These are phyloP conservation scores for Hanseniaspora guilliermondii DNA, from an alignment of 805 yeast genomes.

Conservation along the genomic window DNA sequence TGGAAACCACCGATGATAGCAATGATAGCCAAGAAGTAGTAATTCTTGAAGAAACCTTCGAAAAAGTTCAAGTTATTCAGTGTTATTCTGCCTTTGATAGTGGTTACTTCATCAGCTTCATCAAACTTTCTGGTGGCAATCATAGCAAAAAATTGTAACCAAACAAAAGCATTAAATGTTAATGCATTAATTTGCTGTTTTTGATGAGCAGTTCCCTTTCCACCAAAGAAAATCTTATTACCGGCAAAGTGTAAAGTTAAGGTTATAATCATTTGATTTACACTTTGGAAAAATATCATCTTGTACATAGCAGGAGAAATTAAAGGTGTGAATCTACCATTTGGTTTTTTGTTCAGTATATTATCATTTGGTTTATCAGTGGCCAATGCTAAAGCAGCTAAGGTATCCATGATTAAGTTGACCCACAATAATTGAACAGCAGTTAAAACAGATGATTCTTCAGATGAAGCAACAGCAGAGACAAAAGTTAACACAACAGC, in stretches of 20 bases:
- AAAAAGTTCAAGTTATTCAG: constrained; percentile 65
- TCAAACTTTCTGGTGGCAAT: constrained; percentile 84
- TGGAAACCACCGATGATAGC: constrained; percentile 71
- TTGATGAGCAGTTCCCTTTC: constrained; percentile 31
- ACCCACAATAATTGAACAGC: constrained; percentile 98
- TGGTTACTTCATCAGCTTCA: constrained; percentile 60
- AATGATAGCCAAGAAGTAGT: constrained; percentile 65
- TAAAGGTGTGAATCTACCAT: constrained; percentile 64
- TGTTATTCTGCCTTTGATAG: constrained; percentile 47
- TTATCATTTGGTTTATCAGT: constrained; percentile 90
- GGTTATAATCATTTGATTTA: constrained; percentile 66
- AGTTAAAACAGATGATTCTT: constrained; percentile 76
- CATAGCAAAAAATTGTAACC: constrained; percentile 93
- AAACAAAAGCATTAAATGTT: constrained; percentile 92
- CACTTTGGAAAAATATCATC: constrained; percentile 84
- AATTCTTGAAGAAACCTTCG: constrained; percentile 68
- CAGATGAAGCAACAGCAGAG: constrained; percentile 74
- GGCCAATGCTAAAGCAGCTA: constrained; percentile 94
- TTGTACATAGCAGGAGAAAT: constrained; percentile 95
- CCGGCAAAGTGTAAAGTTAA: constrained; percentile 77
- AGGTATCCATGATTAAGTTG: constrained; percentile 92
- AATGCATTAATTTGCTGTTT: constrained; percentile 57
- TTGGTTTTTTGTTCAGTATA: constrained; percentile 69
- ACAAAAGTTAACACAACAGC: constrained; percentile 93
- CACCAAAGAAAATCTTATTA: constrained; percentile 38